Evolutionary conservation across 2,329 filamentous ascomycete genomes (phyloP), one percentile per base, ranked within the genome.

Genomic region (Amesomyces nigricolor): DNA sequence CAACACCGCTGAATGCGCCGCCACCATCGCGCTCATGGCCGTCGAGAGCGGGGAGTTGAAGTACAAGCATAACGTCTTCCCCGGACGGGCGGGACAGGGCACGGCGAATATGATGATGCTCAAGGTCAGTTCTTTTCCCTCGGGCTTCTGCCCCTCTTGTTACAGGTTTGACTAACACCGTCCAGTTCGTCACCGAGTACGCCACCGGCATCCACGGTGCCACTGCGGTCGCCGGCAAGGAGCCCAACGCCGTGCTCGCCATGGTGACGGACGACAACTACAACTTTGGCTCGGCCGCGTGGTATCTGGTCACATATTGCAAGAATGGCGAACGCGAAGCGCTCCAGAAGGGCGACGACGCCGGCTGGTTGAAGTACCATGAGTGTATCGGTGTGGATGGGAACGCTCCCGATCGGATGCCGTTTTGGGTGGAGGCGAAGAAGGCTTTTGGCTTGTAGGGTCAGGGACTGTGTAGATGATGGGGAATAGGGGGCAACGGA

Each of bases 41-140:
- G 85, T 84, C 66, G 90, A 95, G 73, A 83, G 81, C 1, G 82
- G 55, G 19, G 77, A 85, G 59, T 88, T 91, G 72, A 77, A 80
- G 64, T 91, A 81, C 78, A 88, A 86, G 70, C 78, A 76, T 68
- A 89, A 91, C 71, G 47, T 65, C 61, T 51, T 35, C 72, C 74
- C 60, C 1, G 79, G 77, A n/a, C 66, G 72, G 0, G 77, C 85
- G 0, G 88, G 88, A 8, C 86, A 91, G 68, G 88, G 88, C 22
- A 91, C 88, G 1, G 73, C 72, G 58, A 80, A 80, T 67, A 78
- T 81, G 77, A 78, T 80, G 65, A 52, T 22, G n/a, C n/a, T n/a
- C n/a, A n/a, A n/a, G n/a, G n/a, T n/a, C n/a, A n/a, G n/a, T n/a
- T n/a, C n/a, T n/a, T n/a, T n/a, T n/a, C n/a, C n/a, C n/a, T n/a